Percentiles rank a stretch among this genome's conserved stretches.
phyloP scores from a whole-genome alignment of 2,329 filamentous ascomycete genomes.

The Plectosphaerella plurivora region DNA sequence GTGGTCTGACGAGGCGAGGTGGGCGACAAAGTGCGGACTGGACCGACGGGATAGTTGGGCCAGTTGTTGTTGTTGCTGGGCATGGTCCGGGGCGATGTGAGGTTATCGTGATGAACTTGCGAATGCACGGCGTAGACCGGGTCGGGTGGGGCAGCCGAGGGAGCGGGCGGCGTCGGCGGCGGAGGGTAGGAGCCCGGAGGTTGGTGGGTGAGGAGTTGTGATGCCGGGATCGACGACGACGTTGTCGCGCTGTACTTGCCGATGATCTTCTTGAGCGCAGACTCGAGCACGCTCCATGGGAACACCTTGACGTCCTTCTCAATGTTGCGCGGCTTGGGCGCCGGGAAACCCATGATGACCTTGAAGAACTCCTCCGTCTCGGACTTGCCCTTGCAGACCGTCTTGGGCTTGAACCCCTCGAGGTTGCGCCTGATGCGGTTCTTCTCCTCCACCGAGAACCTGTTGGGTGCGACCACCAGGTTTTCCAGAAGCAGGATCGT shows the following conservation, averaged over 20 bases:
- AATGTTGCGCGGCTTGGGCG: constrained; percentile 93
- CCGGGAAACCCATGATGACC: constrained; percentile 95
- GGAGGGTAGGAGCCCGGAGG: constrained; percentile 34
- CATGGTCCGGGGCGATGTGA: constrained; percentile 49
- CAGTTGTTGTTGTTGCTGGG: constrained; percentile 43
- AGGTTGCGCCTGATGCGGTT: constrained; percentile 94
- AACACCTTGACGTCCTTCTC: constrained; percentile 99
- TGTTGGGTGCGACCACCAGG: constrained; percentile 67
- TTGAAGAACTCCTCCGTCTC: constrained; percentile 99
- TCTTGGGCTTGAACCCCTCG: constrained; percentile 88
- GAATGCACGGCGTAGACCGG: constrained; percentile 33
- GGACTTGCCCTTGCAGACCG: constrained; percentile 85
- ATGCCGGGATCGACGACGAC: constrained; percentile 29
- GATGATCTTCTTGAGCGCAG: constrained; percentile 95
- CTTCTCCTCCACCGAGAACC: constrained; percentile 96
- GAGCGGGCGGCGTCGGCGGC: constrained; percentile 41
- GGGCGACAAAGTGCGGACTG: constrained; percentile 40
- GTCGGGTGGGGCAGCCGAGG: constrained; percentile 26
- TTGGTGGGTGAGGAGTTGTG: constrained; percentile 35
- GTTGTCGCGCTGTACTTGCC: constrained; percentile 76
- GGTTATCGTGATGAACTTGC: constrained; percentile 41
- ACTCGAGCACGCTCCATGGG: constrained; percentile 84
- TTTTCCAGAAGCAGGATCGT: constrained; percentile 94
- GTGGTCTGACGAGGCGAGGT: constrained; percentile 23
- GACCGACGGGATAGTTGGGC: constrained; percentile 36